A percentile compares a stretch with the other conserved stretches of the same genome.
Conservation (phyloP, 768 basidiomycete genomes). For the Boletus vermiculosoides region DNA sequence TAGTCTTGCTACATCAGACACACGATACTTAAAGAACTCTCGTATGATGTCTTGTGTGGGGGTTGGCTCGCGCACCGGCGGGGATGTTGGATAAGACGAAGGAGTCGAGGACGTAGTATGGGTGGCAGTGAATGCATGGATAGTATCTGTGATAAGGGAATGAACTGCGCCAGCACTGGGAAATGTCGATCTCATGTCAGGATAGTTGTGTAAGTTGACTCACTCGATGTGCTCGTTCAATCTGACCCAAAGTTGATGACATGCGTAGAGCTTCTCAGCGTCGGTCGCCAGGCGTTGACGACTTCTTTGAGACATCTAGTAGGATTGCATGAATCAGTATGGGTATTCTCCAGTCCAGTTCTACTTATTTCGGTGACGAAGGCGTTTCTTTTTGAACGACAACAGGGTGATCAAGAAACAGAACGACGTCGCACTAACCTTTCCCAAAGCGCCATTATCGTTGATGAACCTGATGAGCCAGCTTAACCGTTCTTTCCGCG, state of each 20-base stretch:
- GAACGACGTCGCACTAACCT: conserved; percentile 43
- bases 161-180: conserved; percentile 53
- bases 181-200: not conserved
- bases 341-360: not conserved
- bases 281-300: conserved; percentile 75
- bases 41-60: conserved; percentile 76
- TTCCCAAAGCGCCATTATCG: conserved; percentile 74
- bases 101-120: conserved; percentile 12
- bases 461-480: conserved; percentile 91
- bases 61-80: conserved; percentile 43
- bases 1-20: conserved; percentile 63
- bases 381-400: not conserved
- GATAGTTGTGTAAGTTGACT: conserved; percentile 20
- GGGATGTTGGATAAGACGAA: conserved; percentile 11
- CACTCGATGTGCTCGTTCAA: conserved; percentile 69
- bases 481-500: conserved; percentile 70
- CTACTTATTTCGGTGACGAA: not conserved
- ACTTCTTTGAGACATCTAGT: conserved; percentile 76
- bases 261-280: conserved; percentile 84
- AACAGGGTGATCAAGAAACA: not conserved
- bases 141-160: conserved; percentile 67
- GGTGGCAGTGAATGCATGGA: conserved; percentile 64
- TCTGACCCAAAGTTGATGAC: conserved; percentile 75
- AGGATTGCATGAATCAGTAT: conserved; percentile 5
- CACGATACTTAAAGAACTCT: conserved; percentile 76